Evolutionary conservation across 139 green algal species (phyloP), one percentile per base, ranked within the genome.

Genomic region (Tetradesmus obliquus): DNA sequence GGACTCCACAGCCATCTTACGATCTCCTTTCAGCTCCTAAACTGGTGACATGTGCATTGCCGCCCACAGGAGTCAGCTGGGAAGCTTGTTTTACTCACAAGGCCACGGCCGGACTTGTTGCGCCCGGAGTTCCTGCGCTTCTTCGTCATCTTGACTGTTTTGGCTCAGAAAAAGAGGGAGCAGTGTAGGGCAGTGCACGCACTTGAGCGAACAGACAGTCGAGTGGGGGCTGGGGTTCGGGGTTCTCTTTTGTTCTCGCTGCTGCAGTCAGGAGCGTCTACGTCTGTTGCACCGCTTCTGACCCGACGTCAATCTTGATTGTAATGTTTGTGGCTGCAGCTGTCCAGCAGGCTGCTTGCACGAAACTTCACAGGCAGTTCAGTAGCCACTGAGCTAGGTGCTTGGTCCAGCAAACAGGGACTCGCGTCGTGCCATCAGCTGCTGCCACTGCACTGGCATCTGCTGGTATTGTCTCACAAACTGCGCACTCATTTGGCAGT

Each of bases 91-190:
- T 8, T 79, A 92, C 94, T 94, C 71, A 98, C 96, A 86, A 98
- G 97, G 88, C 97, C 97, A 76, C 97, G 96, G 80, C 97, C 97
- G 90, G 98, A 95, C 97, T 99, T 99, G 93, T 97, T 96, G 87
- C 97, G 95, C 22, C 96, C 95, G 87, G 82, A 95, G 92, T 97
- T 98, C 84, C 97, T 94, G 58, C 97, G 93, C 95, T 99, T 99
- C 92, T 98, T 98, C 55, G 95, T 97, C 97, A 98, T 98, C n/a
- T 88, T 96, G 91, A 53, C 45, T 20, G n/a, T 51, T 90, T 62
- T 93, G 82, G 54, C 74, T 82, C 54, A 54, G 83, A 74, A 91
- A 89, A 92, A 88, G 88, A 88, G 82, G 85, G 79, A 85, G 51
- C 45, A 55, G 7, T 1, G 1, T 15, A 8, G 5, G 8, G 15